These are phyloP conservation scores for Wickerhamiella alocasiicola DNA, from an alignment of 805 yeast species.

Conservation along the genomic window DNA sequence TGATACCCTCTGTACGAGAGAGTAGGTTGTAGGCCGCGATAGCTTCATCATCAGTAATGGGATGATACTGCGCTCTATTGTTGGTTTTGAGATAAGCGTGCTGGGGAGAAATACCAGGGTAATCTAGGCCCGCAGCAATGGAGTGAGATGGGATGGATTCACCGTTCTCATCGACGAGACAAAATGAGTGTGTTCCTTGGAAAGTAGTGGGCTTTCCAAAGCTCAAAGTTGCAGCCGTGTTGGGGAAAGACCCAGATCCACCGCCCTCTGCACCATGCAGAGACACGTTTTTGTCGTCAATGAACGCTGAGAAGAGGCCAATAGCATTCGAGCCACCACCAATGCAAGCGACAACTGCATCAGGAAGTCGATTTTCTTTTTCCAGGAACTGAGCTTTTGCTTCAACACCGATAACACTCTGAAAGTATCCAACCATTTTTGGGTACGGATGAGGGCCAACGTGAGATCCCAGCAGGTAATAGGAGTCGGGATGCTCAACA, in stretches of 20 bases:
- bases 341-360: slow-evolving; percentile 93
- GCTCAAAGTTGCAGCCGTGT: slow-evolving; percentile 90
- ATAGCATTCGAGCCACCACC: slow-evolving; percentile 98
- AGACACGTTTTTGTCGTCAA: slow-evolving; percentile 61
- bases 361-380: slow-evolving; percentile 62
- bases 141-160: slow-evolving; percentile 97
- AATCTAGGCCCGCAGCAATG: slow-evolving; percentile 94
- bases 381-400: slow-evolving; percentile 79
- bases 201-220: slow-evolving; percentile 93
- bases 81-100: slow-evolving; percentile 87
- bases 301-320: slow-evolving; percentile 92
- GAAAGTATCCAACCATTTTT: slow-evolving; percentile 94
- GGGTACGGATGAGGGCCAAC: slow-evolving; percentile 99
- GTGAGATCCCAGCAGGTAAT: slow-evolving; percentile 94
- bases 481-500: slow-evolving; percentile 82
- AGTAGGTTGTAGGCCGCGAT: slow-evolving; percentile 76
- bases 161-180: slow-evolving; percentile 82
- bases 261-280: slow-evolving; percentile 96
- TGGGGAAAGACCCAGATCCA: slow-evolving; percentile 88
- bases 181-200: slow-evolving; percentile 94
- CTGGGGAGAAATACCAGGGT: slow-evolving; percentile 99
- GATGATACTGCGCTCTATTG: slow-evolving; percentile 81
- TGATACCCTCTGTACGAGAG: slow-evolving; percentile 91
- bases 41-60: slow-evolving; percentile 95
- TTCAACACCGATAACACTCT: slow-evolving; percentile 89